Base-by-base conservation (phyloP, 768 basidiomycete genomes). In the Leccinum aurantiacum region DNA sequence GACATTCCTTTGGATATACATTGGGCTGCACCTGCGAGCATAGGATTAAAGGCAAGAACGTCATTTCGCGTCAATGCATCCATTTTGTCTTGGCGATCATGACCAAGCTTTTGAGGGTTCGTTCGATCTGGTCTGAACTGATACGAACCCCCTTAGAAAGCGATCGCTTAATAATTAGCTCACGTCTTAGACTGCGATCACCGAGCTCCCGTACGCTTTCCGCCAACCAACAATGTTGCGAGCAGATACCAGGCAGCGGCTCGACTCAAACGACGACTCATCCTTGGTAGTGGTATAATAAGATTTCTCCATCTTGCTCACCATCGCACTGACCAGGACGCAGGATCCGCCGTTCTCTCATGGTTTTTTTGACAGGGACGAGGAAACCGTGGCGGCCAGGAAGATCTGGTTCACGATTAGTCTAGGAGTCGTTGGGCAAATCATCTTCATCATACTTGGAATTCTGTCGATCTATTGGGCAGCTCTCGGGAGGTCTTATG, bases 401-500 rank as follows among this genome's bases (percentile, higher is more conserved):
- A 66, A 55, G 27, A 58, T 67, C 10, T 85, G 83, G 73, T 57
- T 81, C 53, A 78, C 71, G 63, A 74, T 76, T 3, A 71, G 84
- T 50, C 6, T 78, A 6, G 59, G 66, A 10, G 75, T 77, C 17
- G 68, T 74, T 3, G 62, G 75, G 13, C 56, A 79, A 27, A 67
- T 83, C 17, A 66, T 76, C 14, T 48, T 84, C 35, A 67, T 79
- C 22, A 80, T 87, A 47, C 79, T 84, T 60, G 72, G 69, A 0
- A 73, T 86, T 22, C 71, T 87, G 58, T 70, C 84, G 3, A 85
- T 88, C 50, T 87, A 82, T 68, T 88, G 85, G 84, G 85, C 83
- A 10, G 79, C 82, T 13, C 69, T 84, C 4, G 84, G 83, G 73
- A 77, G 77, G 56, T 77, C 77, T 10, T 77, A 71, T 6, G 47